These are phyloP conservation scores for Davidsoniella eucalypti DNA, from an alignment of 2,329 filamentous ascomycete species.

Conservation along the genomic window DNA sequence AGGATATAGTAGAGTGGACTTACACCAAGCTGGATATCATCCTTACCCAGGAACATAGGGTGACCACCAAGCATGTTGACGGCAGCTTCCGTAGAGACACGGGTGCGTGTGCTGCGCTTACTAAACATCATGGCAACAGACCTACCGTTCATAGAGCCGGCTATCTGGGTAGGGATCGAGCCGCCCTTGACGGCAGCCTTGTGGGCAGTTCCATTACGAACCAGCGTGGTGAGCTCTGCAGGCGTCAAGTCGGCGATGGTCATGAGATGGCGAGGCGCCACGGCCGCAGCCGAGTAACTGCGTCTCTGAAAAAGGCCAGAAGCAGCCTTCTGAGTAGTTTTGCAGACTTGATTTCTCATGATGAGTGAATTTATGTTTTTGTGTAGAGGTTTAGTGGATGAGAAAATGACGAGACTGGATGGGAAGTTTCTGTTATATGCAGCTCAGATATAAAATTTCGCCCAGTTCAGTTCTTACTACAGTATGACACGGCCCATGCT, in stretches of 20 bases:
- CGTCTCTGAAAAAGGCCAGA: conserved; percentile 24
- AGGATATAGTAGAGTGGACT: conserved; percentile 17
- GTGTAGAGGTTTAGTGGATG: not conserved
- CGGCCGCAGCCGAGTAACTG: conserved; percentile 25
- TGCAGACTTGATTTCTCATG: conserved; percentile 22
- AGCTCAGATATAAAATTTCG: too few relatives aligned
- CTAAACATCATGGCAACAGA: conserved; percentile 93
- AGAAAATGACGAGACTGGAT: too few relatives aligned
- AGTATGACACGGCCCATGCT: too few relatives aligned
- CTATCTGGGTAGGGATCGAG: conserved; percentile 40
- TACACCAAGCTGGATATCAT: conserved; percentile 90
- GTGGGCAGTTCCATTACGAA: conserved; percentile 63
- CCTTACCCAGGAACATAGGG: conserved; percentile 89
- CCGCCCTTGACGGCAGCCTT: conserved; percentile 64
- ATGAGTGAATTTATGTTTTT: conserved; percentile 4
- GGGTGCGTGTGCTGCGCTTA: conserved; percentile 86
- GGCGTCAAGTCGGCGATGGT: conserved; percentile 77
- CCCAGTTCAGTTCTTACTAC: too few relatives aligned
- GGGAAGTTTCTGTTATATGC: too few relatives aligned
- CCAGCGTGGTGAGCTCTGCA: conserved; percentile 61
- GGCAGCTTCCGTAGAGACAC: conserved; percentile 84
- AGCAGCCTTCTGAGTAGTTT: conserved; percentile 20
- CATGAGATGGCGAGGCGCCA: conserved; percentile 63
- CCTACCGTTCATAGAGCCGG: conserved; percentile 50
- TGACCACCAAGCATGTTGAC: conserved; percentile 79